Base-by-base conservation (phyloP, 768 basidiomycete genomes). In the Lactarius psammicola region DNA sequence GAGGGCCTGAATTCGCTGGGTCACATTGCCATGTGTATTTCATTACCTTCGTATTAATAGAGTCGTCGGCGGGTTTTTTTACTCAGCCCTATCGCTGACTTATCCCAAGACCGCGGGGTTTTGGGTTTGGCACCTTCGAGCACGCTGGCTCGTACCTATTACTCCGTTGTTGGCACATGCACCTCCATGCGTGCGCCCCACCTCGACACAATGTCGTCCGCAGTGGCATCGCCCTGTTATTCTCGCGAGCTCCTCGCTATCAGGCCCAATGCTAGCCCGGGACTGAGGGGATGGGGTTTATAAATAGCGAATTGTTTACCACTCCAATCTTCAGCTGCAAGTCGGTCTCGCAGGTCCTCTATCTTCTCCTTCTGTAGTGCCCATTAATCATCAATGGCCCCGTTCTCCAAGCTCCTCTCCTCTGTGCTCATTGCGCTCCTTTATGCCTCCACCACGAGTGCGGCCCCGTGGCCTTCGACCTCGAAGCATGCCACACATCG, bases 401-500 rank as follows among this genome's bases (percentile, higher is more conserved):
- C 70, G 65, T 70, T 69, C 38, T 34, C 36, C 36, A 67, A 63
- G 64, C 69, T 74, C 54, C 64, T 72, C 63, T 62, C 68, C 23
- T 71, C 71, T 26, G 67, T 72, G 56, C 23, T 69, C 26, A 62
- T 73, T 28, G 74, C 74, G 1, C 56, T 74, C 34, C 36, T 69
- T 40, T 71, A 66, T 55, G 68, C 72, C 26, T 66, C 72, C 9
- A 20, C 61, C 18, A 61, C 60, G 6, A 20, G 57, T n/a, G 74
- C 74, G 6, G 71, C 66, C 15, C 74, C 74, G 23, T 72, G 64
- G 58, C 42, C 64, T n/a, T n/a, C 60, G 51, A 56, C 56, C 36
- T 3, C 61, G 60, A 72, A 71, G 71, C 71, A 72, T 63, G 68
- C 67, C 23, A 74, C 71, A n/a, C 68, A 70, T 63, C 71, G 70